Percentiles rank a stretch among this genome's conserved stretches.
Conservation (phyloP, 768 basidiomycete genomes). For the Galerina marginata region DNA sequence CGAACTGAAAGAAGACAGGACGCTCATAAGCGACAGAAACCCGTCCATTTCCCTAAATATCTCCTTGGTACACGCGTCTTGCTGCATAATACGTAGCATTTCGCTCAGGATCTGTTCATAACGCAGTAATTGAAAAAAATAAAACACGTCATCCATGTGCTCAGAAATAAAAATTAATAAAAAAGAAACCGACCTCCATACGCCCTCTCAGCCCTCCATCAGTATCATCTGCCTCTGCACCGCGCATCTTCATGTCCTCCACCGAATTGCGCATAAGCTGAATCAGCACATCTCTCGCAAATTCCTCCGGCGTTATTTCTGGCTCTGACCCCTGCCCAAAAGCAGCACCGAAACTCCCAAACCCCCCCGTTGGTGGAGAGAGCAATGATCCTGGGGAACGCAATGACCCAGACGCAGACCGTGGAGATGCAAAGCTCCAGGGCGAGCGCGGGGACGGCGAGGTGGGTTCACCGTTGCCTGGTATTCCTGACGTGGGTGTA, state of each 20-base stretch:
- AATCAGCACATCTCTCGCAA: conserved; percentile 73
- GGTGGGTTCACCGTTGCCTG: neutral
- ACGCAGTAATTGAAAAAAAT: neutral
- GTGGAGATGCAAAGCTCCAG: conserved; percentile 17
- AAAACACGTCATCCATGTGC: neutral
- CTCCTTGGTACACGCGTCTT: conserved; percentile 70
- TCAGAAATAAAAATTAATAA: neutral
- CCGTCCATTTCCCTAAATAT: conserved; percentile 85
- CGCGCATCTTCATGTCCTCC: conserved; percentile 64
- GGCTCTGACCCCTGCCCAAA: conserved; percentile 36
- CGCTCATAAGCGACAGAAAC: conserved; percentile 75
- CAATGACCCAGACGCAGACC: neutral
- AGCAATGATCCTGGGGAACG: conserved; percentile 4
- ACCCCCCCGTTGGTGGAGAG: conserved; percentile 12
- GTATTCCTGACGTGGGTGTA: conserved; percentile 3
- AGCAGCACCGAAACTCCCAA: conserved; percentile 18
- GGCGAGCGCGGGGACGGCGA: conserved; percentile 15
- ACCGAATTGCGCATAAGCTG: conserved; percentile 74
- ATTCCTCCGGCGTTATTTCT: conserved; percentile 66
- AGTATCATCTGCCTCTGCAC: conserved; percentile 40
- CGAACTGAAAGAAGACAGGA: conserved; percentile 64
- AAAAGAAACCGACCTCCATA: conserved; percentile 54
- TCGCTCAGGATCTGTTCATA: conserved; percentile 60
- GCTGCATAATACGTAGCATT: conserved; percentile 69
- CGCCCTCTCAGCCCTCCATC: conserved; percentile 38